Conservation (phyloP, 176 grass and related monocot species). For the Zizania latifolia region DNA sequence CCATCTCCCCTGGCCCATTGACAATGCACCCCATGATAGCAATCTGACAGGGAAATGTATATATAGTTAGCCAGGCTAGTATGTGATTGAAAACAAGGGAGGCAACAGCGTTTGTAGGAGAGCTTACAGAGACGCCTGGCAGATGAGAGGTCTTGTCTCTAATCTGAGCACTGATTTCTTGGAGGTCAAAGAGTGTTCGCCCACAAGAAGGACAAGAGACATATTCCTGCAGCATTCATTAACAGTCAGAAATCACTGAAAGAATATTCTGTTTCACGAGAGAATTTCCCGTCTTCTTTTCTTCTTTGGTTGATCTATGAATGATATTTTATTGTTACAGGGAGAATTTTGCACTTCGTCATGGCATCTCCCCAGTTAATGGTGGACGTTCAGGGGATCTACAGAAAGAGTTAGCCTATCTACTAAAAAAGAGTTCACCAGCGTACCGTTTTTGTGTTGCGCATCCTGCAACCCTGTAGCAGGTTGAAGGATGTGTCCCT, state of each 20-base stretch:
- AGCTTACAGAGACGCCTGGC: slow-evolving; percentile 84
- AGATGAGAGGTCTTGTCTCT: slow-evolving; percentile 90
- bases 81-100: slow-evolving; percentile 6
- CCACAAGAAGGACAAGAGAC: slow-evolving; percentile 96
- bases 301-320: background rate
- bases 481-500: slow-evolving; percentile 96
- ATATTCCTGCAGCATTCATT: slow-evolving; percentile 57
- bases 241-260: slow-evolving; percentile 19
- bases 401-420: background rate
- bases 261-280: too few relatives aligned
- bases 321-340: background rate
- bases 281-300: background rate
- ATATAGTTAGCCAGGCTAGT: slow-evolving; percentile 4
- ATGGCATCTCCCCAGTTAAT: background rate
- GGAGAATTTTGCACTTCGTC: background rate
- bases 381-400: background rate
- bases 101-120: background rate
- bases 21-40: slow-evolving; percentile 98
- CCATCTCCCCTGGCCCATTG: slow-evolving; percentile 96
- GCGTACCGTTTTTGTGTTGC: slow-evolving; percentile 98
- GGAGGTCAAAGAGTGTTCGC: slow-evolving; percentile 87
- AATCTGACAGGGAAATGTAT: slow-evolving; percentile 48
- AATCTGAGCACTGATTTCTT: slow-evolving; percentile 88
- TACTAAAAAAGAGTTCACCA: background rate
- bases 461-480: slow-evolving; percentile 97